Percentiles rank a stretch among this genome's conserved stretches.
These are phyloP conservation scores for Delphinella strobiligena DNA, from an alignment of 2,329 filamentous ascomycete genomes.

Conservation along the genomic window DNA sequence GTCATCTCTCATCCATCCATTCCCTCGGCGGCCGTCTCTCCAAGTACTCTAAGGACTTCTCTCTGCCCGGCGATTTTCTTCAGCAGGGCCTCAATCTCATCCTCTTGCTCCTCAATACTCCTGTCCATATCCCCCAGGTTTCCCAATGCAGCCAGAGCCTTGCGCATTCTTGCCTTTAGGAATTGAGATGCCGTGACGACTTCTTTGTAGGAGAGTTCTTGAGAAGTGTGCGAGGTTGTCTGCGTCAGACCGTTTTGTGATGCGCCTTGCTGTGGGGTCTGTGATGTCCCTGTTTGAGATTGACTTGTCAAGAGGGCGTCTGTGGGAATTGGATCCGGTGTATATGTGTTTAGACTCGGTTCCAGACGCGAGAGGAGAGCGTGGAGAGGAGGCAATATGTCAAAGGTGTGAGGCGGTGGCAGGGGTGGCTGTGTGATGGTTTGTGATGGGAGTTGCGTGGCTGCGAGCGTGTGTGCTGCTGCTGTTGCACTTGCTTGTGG, in stretches of 20 bases:
- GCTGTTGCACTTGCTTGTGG: constrained; percentile 10
- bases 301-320: too few relatives aligned
- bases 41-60: constrained; percentile 42
- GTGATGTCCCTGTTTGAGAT: constrained; percentile 2
- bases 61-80: constrained; percentile 51
- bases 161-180: constrained; percentile 60
- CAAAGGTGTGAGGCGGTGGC: constrained; percentile 71
- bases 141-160: constrained; percentile 55
- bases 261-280: neutral
- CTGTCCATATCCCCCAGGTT: constrained; percentile 59
- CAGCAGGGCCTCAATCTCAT: constrained; percentile 57
- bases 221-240: neutral
- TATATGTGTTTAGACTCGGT: constrained; percentile 8
- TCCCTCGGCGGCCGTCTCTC: constrained; percentile 30
- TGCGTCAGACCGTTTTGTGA: neutral
- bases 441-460: constrained; percentile 12
- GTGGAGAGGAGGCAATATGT: constrained; percentile 72
- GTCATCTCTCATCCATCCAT: constrained; percentile 9
- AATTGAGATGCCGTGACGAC: constrained; percentile 66
- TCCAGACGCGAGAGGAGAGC: constrained; percentile 61
- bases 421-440: constrained; percentile 44
- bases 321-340: too few relatives aligned
- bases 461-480: constrained; percentile 9
- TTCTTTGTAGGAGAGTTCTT: constrained; percentile 53
- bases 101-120: constrained; percentile 54